Evolutionary conservation across 306 rosid species (phyloP), one percentile per base, ranked within the genome.

Genomic region (Vachellia pachyceras): DNA sequence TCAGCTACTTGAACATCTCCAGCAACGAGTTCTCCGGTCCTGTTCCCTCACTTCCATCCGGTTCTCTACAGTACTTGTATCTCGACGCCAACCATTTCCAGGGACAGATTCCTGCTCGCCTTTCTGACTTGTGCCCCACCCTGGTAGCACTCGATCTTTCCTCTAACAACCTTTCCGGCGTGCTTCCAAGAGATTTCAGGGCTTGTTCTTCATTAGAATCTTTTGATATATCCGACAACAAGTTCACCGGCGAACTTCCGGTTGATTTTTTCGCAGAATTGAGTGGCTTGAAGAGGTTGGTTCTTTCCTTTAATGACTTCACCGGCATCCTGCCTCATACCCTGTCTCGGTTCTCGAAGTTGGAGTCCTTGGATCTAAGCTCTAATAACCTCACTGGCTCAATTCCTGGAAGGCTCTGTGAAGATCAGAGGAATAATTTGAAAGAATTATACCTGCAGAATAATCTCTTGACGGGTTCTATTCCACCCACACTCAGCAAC

Each of bases 301-400:
- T 79, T 61, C 79, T 89, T 33, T 87, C 92, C 1, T 46, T 65
- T 60, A 91, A 91, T 75, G 25, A 12, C 1, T 91, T 89, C 54
- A 11, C 1, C 0, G 95, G 95, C 14, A 1, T 5, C 3, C 61
- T 91, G 86, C 88, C 95, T 18, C 87, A 77, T 29, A 85, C 92
- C 37, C 46, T 89, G 37, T 84, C 95, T 8, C 69, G 63, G 47
- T 86, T 91, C 3, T 33, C 82, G 12, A 61, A 25, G 12, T 74
- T 91, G 84, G 86, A 86, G 25, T 65, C 78, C 1, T 79, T 91
- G 89, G 95, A 91, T 87, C 92, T 91, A 64, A 87, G 90, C 68
- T 84, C 92, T 8, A 91, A 91, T 70, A 87, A 83, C 67, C 80
- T 91, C n/a, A 41, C 82, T 29, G 90, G 92, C 22, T 25, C 64